Evolutionary conservation across 75 land plant genomes (phyloP).

Genomic region (Chamaecyparis obtusa): DNA sequence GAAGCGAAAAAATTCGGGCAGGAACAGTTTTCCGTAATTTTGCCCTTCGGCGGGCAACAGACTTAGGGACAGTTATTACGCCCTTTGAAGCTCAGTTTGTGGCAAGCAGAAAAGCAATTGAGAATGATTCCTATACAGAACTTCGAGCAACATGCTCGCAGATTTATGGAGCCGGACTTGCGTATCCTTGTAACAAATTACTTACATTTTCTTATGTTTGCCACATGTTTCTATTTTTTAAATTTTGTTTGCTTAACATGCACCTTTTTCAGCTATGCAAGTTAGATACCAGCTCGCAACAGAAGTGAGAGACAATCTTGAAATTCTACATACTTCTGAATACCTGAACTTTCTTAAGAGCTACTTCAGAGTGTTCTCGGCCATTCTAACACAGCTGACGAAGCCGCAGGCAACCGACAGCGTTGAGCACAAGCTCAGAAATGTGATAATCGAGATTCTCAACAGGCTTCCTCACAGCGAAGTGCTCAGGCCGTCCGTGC

Average conservation of each 20-base stretch:
- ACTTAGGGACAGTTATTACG: background rate
- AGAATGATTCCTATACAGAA: conserved; percentile 83
- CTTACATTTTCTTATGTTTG: background rate
- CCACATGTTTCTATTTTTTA: background rate
- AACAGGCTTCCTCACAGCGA: conserved; percentile 96
- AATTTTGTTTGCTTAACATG: conserved; percentile 1
- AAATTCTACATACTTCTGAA: conserved; percentile 96
- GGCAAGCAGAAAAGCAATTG: background rate
- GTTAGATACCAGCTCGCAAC: conserved; percentile 77
- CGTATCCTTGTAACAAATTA: conserved; percentile 26
- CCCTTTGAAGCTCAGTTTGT: background rate
- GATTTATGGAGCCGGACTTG: conserved; percentile 79
- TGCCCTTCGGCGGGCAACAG: background rate
- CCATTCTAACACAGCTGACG: conserved; percentile 67
- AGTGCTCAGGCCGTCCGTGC: conserved; percentile 91
- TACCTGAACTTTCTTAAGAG: conserved; percentile 91
- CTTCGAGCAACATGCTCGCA: conserved; percentile 94
- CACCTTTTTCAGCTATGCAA: conserved; percentile 62
- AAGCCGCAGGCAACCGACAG: conserved; percentile 80
- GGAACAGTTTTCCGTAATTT: no score
- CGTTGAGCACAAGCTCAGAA: conserved; percentile 88
- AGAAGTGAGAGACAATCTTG: conserved; percentile 94
- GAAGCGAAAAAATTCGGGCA: no score
- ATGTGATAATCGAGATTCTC: conserved; percentile 88
- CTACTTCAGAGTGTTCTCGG: conserved; percentile 89